Percentiles rank a stretch among this genome's conserved stretches.
phyloP scores from a whole-genome alignment of 148 eudicot genomes.

The Cornus kousa region DNA sequence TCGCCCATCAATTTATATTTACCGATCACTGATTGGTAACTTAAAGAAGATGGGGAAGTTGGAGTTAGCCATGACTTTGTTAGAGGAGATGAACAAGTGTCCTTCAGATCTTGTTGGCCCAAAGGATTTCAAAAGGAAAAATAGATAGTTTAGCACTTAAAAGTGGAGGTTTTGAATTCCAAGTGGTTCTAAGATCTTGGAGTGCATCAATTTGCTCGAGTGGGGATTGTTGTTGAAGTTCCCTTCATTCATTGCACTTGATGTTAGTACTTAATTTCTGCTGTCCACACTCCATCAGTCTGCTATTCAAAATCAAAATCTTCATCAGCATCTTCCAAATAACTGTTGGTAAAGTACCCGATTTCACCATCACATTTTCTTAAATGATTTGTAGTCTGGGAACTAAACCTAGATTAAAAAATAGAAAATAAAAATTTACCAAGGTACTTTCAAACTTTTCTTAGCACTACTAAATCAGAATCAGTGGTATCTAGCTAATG shows the following conservation, averaged over 20 bases:
- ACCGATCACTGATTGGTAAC: conserved; percentile 60
- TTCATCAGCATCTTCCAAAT: background rate
- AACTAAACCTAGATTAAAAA: background rate
- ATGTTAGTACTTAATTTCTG: background rate
- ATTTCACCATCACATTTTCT: background rate
- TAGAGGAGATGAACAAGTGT: conserved; percentile 62
- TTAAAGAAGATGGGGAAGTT: conserved; percentile 65
- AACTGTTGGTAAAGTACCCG: background rate
- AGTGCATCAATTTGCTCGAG: conserved; percentile 5
- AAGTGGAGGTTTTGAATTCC: conserved; percentile 4
- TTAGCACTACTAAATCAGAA: background rate
- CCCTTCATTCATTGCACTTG: background rate
- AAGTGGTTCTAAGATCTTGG: background rate
- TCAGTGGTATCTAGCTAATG: background rate
- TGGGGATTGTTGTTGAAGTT: background rate
- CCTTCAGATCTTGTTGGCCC: conserved; percentile 60
- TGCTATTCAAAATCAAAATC: background rate
- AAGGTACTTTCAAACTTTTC: background rate
- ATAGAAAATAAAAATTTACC: background rate
- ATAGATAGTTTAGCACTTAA: conserved; percentile 20
- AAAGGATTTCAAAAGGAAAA: conserved; percentile 51
- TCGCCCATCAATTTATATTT: conserved; percentile 65
- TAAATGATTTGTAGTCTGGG: background rate
- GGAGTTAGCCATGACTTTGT: conserved; percentile 48
- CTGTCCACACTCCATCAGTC: background rate